Evolutionary conservation across 1,284 basidiomycete genomes (phyloP).

Genomic region (Ceratobasidium sp.): DNA sequence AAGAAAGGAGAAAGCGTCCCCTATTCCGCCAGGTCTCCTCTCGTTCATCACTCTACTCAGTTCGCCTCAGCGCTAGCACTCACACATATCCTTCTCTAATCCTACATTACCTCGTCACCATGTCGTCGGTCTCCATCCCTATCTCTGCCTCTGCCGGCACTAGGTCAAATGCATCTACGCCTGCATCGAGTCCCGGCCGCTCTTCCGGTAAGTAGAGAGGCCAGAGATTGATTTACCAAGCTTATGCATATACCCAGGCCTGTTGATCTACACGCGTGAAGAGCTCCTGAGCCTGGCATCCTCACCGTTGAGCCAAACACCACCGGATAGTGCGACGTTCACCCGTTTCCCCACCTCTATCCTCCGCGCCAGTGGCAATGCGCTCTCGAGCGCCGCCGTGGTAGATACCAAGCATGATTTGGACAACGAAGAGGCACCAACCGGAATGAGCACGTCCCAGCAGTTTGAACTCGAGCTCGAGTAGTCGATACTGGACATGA

Average conservation of each 20-base stretch:
- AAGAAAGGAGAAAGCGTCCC: slow-evolving; percentile 14
- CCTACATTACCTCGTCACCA: slow-evolving; percentile 12
- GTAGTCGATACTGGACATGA: not conserved
- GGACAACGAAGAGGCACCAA: slow-evolving; percentile 20
- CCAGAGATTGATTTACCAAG: not conserved
- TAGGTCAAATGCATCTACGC: slow-evolving; percentile 15
- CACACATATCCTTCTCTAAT: slow-evolving; percentile 9
- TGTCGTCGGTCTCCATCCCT: slow-evolving; percentile 34
- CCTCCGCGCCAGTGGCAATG: slow-evolving; percentile 11
- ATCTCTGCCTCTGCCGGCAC: slow-evolving; percentile 10
- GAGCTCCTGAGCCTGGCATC: slow-evolving; percentile 34
- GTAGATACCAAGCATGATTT: slow-evolving; percentile 13
- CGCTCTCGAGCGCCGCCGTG: slow-evolving; percentile 10
- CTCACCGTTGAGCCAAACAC: slow-evolving; percentile 31
- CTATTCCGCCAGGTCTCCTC: slow-evolving; percentile 16
- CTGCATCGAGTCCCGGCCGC: slow-evolving; percentile 15
- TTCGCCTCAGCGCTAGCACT: not conserved
- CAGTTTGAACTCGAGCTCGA: slow-evolving; percentile 35
- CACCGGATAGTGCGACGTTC: slow-evolving; percentile 28
- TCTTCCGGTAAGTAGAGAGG: slow-evolving; percentile 11
- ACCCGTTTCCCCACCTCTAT: slow-evolving; percentile 16
- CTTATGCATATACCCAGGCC: slow-evolving; percentile 10
- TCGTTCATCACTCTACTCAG: not conserved
- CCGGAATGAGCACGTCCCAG: slow-evolving; percentile 8
- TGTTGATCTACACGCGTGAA: slow-evolving; percentile 32